Evolutionary conservation across 306 rosid species (phyloP), one percentile per base, ranked within the genome.

Genomic region (Astragalus glycyphyllos): DNA sequence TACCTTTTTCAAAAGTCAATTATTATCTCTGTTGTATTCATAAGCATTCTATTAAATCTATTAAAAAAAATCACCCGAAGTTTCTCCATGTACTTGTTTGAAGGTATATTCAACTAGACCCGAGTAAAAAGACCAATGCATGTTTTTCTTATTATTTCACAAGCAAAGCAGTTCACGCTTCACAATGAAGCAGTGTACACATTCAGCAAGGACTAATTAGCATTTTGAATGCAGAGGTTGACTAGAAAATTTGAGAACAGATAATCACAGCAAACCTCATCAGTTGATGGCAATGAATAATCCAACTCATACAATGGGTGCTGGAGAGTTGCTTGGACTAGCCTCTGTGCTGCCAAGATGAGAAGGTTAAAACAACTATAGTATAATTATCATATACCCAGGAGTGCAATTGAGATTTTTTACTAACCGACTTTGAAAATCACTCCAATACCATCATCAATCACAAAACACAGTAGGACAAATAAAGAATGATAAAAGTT

Each of bases 241-340:
- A 72, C 72, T 55, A 31, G 47, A 57, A 76, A 61, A 37, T 8
- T 15, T 5, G 10, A 55, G 57, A 32, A 69, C 4, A 70, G 72
- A 20, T 31, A 6, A 14, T 23, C 26, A 23, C 29, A 74, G 12
- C 77, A 67, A 78, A 94, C 99, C 96, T 87, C 84, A 13, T 81
- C 86, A 75, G 70, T 20, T 5, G 88, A 85, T 12, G 81, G 70
- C 69, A 89, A 79, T 11, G 89, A 68, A 76, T 94, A 94, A 72
- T 87, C 92, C 67, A 71, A 17, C 4, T 88, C 80, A 74, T 87
- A 94, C 41, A 60, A 76, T 7, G 90, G 96, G 83, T 94, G 92
- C 70, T 83, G 88, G 58, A 94, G 85, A 62, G 99, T 91, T 57
- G 54, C 61, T 61, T 89, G 91, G 63, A 91, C 97, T 68, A 94